A percentile compares a stretch with the other conserved stretches of the same genome.
Conservation (phyloP, 805 yeast species). For the Metschnikowia arizonensis region DNA sequence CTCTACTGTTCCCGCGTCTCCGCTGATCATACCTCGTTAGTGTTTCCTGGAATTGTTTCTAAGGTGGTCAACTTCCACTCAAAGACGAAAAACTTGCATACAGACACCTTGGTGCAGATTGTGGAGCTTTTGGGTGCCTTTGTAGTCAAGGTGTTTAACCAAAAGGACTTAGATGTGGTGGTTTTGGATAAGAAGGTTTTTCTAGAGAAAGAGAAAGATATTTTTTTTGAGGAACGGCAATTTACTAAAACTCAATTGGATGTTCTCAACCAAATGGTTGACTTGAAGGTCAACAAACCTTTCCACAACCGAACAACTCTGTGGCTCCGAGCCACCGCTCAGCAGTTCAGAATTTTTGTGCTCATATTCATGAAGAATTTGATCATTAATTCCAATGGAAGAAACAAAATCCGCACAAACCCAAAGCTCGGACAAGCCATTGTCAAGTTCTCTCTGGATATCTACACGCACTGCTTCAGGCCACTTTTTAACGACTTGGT, state of each 20-base stretch:
- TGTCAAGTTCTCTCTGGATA: slow-evolving; percentile 20
- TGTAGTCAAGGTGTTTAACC: slow-evolving; percentile 31
- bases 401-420: slow-evolving; percentile 22
- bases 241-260: too few species aligned
- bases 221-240: neutral
- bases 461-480: slow-evolving; percentile 26
- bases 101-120: slow-evolving; percentile 18
- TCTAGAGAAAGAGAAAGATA: neutral
- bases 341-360: slow-evolving; percentile 34
- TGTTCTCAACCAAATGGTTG: too few species aligned
- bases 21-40: slow-evolving; percentile 32
- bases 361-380: slow-evolving; percentile 29
- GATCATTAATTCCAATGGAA: slow-evolving; percentile 18
- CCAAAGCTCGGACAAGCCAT: slow-evolving; percentile 22
- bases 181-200: neutral
- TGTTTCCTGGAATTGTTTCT: slow-evolving; percentile 40
- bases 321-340: slow-evolving; percentile 39
- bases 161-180: slow-evolving; percentile 14
- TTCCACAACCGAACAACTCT: slow-evolving; percentile 20
- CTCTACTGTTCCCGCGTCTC: slow-evolving; percentile 19
- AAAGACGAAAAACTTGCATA: slow-evolving; percentile 22
- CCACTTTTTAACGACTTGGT: slow-evolving; percentile 30
- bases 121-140: slow-evolving; percentile 22
- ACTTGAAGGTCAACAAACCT: neutral
- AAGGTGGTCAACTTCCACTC: slow-evolving; percentile 28